Evolutionary conservation across 805 yeast genomes (phyloP).

Genomic region (Starmerella scarabaei): DNA sequence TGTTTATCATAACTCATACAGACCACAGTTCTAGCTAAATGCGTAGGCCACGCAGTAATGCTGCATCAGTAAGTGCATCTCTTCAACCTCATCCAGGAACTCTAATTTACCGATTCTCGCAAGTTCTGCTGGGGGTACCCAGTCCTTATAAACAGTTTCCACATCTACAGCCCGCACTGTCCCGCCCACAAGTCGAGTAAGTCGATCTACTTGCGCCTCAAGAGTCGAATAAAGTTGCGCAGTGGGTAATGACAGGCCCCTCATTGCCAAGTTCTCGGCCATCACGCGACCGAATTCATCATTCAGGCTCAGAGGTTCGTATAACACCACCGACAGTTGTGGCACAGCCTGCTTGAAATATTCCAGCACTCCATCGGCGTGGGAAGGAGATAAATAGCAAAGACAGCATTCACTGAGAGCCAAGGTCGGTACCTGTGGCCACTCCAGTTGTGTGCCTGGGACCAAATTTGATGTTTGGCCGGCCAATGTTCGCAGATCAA

Average conservation of each 20-base stretch:
- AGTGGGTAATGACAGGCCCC: conserved; percentile 54
- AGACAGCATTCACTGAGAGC: conserved; percentile 64
- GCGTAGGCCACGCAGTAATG: conserved; percentile 47
- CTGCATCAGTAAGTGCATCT: conserved; percentile 43
- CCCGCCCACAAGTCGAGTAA: conserved; percentile 22
- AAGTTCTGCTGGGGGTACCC: conserved; percentile 35
- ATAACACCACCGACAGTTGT: conserved; percentile 32
- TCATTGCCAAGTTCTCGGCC: conserved; percentile 42
- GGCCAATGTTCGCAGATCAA: conserved; percentile 37
- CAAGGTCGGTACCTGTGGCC: conserved; percentile 38
- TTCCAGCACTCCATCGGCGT: conserved; percentile 34
- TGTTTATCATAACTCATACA: too few species aligned
- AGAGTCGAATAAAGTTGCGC: conserved; percentile 41
- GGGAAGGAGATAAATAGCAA: conserved; percentile 48
- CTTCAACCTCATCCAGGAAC: conserved; percentile 64
- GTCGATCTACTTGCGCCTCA: conserved; percentile 31
- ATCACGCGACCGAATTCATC: conserved; percentile 58
- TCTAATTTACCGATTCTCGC: conserved; percentile 42
- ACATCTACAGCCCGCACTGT: conserved; percentile 32
- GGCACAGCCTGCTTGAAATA: conserved; percentile 31
- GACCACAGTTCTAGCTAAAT: too few species aligned
- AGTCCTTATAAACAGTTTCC: conserved; percentile 29
- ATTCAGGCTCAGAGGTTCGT: conserved; percentile 55
- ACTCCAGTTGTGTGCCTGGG: neutral
- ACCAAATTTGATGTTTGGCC: too few species aligned